Evolutionary conservation across 352 stramenopile genomes (phyloP).

Genomic region (Globisporangium parvum): DNA sequence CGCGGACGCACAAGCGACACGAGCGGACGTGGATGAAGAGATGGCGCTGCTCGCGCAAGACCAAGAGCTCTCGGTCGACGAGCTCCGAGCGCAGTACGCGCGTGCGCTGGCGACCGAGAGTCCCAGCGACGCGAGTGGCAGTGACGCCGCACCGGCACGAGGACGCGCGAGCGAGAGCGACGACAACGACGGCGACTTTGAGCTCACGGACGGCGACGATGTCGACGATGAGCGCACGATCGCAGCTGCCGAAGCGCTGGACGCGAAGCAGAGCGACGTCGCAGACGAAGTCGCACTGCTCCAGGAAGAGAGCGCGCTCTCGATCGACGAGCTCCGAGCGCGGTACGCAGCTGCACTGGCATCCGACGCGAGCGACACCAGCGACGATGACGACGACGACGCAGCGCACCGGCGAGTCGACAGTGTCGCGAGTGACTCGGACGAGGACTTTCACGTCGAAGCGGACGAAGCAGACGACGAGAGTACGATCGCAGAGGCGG

Average conservation of each 20-base stretch:
- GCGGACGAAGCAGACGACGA: constrained; percentile 53
- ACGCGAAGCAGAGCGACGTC: constrained; percentile 28
- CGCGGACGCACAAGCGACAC: constrained; percentile 52
- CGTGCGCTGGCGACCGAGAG: constrained; percentile 9
- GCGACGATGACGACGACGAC: constrained; percentile 23
- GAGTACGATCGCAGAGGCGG: constrained; percentile 78
- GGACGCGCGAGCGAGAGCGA: background rate
- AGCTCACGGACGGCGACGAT: constrained; percentile 29
- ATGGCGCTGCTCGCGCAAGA: constrained; percentile 85
- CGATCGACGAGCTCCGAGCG: constrained; percentile 80
- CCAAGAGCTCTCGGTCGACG: constrained; percentile 89
- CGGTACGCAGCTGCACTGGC: constrained; percentile 24
- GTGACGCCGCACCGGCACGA: constrained; percentile 1
- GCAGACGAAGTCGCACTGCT: constrained; percentile 80
- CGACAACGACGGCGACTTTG: constrained; percentile 24
- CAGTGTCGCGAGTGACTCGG: background rate
- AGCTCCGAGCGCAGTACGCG: constrained; percentile 49
- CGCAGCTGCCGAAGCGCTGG: constrained; percentile 70
- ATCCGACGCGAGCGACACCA: constrained; percentile 19
- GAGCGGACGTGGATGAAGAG: constrained; percentile 58
- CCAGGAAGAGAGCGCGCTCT: constrained; percentile 89
- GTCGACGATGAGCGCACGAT: constrained; percentile 90
- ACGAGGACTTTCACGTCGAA: constrained; percentile 21
- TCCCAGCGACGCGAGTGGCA: constrained; percentile 14
- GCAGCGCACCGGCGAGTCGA: background rate